A percentile compares a stretch with the other conserved stretches of the same genome.
Evolutionary conservation across 257 asterid genomes (phyloP).

Genomic region (Plectranthus barbatus): DNA sequence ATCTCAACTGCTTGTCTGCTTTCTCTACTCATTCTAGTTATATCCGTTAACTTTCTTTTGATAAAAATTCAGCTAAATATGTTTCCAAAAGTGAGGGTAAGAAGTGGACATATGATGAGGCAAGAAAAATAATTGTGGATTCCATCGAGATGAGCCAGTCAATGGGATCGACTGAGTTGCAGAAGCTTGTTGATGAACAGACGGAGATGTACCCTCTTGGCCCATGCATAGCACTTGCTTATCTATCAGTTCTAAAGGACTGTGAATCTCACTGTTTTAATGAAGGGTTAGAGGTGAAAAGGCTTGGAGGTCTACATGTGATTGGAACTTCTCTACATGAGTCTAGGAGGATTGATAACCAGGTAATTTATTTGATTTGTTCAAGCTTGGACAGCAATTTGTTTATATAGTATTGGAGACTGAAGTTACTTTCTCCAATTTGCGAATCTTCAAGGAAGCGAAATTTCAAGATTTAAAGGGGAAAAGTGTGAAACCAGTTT

Average conservation of each 20-base stretch:
- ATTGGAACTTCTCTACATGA: constrained; percentile 96
- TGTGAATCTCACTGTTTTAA: constrained; percentile 70
- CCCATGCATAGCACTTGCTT: constrained; percentile 84
- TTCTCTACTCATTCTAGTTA: not conserved
- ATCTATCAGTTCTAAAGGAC: constrained; percentile 72
- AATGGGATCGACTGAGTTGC: constrained; percentile 49
- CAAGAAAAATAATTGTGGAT: constrained; percentile 60
- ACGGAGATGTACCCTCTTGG: constrained; percentile 86
- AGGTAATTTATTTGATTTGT: constrained; percentile 37
- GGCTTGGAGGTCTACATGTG: constrained; percentile 94
- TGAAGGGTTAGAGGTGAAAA: constrained; percentile 91
- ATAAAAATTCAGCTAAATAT: constrained; percentile 56
- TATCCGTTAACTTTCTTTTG: not conserved
- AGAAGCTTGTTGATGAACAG: constrained; percentile 70
- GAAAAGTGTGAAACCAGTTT: not conserved
- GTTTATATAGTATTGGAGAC: not conserved
- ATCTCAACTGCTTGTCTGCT: not conserved
- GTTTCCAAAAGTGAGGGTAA: constrained; percentile 74
- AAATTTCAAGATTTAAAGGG: not conserved
- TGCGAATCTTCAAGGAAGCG: not conserved
- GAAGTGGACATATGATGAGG: constrained; percentile 63
- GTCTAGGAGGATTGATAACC: constrained; percentile 97
- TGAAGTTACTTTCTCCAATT: constrained; percentile 6
- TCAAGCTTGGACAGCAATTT: not conserved
- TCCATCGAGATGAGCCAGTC: constrained; percentile 85